phyloP scores from a whole-genome alignment of 441 rosid genomes.

The Corymbia citriodora region DNA sequence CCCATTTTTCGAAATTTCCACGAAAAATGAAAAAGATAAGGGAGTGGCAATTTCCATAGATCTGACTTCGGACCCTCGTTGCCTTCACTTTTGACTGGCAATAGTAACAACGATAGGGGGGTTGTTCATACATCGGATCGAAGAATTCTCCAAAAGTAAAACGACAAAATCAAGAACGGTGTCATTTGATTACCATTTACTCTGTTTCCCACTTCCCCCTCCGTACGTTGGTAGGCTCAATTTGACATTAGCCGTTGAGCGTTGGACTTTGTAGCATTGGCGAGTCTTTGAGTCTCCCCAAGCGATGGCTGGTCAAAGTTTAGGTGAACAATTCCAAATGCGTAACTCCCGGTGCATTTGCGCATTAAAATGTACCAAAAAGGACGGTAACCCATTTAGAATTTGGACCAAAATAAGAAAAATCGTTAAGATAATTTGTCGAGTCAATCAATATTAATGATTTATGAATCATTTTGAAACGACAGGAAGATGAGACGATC shows the following conservation, averaged over 20 bases:
- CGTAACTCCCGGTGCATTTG: neutral
- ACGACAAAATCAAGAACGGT: neutral
- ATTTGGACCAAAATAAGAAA: neutral
- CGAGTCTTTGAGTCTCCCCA: neutral
- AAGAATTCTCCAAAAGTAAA: neutral
- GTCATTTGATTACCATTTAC: neutral
- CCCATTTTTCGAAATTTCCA: neutral
- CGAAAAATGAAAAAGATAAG: neutral
- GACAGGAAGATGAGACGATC: neutral
- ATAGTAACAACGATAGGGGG: neutral
- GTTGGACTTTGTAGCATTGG: neutral
- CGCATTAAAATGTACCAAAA: neutral
- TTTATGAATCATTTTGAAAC: neutral
- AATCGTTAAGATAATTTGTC: neutral
- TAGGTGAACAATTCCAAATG: neutral
- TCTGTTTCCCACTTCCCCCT: neutral
- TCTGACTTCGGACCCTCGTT: neutral
- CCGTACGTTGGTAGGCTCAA: neutral
- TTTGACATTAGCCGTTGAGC: neutral
- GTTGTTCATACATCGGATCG: neutral
- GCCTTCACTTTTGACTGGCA: neutral
- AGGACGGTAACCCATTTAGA: neutral
- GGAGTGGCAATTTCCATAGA: neutral
- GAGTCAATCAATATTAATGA: no score
- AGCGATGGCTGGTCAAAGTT: neutral